These are phyloP conservation scores for Lentinus brumalis DNA, from an alignment of 768 basidiomycete genomes.

Conservation along the genomic window DNA sequence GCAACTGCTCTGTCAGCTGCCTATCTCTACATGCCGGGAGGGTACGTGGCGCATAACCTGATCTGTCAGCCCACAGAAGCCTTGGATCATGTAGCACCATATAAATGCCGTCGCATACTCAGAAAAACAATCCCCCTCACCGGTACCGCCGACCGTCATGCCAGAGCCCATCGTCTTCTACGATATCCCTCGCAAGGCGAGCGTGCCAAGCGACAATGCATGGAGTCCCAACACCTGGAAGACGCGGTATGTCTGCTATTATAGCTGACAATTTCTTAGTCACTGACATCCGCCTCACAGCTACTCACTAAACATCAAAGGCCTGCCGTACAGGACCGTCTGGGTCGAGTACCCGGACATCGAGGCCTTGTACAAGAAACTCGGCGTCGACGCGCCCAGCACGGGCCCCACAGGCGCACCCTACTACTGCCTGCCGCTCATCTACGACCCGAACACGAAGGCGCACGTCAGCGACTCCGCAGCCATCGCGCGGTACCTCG, in stretches of 20 bases:
- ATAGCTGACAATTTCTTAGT: not conserved
- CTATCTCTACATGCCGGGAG: too few species aligned
- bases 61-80: too few species aligned
- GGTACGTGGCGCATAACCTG: too few species aligned
- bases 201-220: not conserved
- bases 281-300: conserved; percentile 5
- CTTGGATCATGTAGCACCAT: too few species aligned
- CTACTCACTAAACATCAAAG: conserved; percentile 41
- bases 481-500: conserved; percentile 31
- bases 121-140: too few species aligned
- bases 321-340: conserved; percentile 45
- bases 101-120: too few species aligned
- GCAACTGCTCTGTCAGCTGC: too few species aligned
- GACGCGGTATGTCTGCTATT: conserved; percentile 28
- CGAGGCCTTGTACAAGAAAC: conserved; percentile 33
- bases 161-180: conserved; percentile 19
- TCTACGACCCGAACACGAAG: conserved; percentile 31
- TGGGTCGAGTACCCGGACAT: conserved; percentile 58
- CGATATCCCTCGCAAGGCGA: conserved; percentile 21
- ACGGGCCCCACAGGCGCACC: conserved; percentile 26
- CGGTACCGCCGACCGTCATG: not conserved
- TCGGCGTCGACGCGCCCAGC: conserved; percentile 40
- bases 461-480: conserved; percentile 28
- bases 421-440: conserved; percentile 29
- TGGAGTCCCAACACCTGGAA: conserved; percentile 28